Conservation (phyloP, 73 alveolate genomes). For the Paramecium bursaria region DNA sequence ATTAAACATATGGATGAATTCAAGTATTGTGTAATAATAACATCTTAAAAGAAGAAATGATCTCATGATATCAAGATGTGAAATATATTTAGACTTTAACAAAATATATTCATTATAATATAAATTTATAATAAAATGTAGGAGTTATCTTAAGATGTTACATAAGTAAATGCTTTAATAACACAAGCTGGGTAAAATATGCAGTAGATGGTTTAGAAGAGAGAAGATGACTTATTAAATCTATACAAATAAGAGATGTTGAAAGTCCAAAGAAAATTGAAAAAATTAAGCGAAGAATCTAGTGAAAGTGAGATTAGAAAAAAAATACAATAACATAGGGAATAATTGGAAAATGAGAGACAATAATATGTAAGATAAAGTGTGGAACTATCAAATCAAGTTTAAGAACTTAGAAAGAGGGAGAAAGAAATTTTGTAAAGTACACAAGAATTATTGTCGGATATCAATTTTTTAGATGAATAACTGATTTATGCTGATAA, state of each 20-base stretch:
- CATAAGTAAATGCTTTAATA: constrained; percentile 6
- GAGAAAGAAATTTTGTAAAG: constrained; percentile 11
- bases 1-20: too few relatives aligned
- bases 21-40: too few relatives aligned
- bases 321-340: constrained; percentile 51
- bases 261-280: constrained; percentile 21
- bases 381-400: background rate
- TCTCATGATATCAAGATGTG: too few relatives aligned
- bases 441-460: constrained; percentile 10
- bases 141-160: too few relatives aligned
- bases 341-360: constrained; percentile 36
- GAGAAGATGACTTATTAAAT: constrained; percentile 47
- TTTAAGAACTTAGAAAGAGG: constrained; percentile 14
- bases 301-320: constrained; percentile 42
- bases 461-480: constrained; percentile 54
- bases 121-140: too few relatives aligned
- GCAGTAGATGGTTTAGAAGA: background rate
- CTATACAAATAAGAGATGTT: constrained; percentile 41
- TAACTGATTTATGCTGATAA: constrained; percentile 54
- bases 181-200: background rate
- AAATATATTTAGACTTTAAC: too few relatives aligned
- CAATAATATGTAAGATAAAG: background rate
- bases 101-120: too few relatives aligned
- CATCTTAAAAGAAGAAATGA: too few relatives aligned
- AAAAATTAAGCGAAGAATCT: constrained; percentile 19